phyloP scores from a whole-genome alignment of 768 basidiomycete species.

The Suillus occidentalis region DNA sequence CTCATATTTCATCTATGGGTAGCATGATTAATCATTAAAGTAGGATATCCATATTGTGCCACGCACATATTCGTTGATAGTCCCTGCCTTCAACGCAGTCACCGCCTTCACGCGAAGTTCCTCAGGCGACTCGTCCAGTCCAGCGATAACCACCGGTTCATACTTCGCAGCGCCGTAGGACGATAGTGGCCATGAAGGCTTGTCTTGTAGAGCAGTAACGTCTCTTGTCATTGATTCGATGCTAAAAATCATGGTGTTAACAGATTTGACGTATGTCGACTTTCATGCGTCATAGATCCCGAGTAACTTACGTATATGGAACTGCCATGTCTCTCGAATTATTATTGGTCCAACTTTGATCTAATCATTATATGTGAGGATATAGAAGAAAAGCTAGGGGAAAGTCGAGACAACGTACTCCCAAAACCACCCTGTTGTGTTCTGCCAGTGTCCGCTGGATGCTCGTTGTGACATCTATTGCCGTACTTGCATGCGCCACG shows the following conservation, averaged over 20 bases:
- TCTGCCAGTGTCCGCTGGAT: conserved; percentile 45
- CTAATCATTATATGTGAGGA: conserved; percentile 25
- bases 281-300: neutral
- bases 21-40: conserved; percentile 6
- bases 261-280: conserved; percentile 5
- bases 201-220: conserved; percentile 57
- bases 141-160: conserved; percentile 64
- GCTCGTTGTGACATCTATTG: conserved; percentile 63
- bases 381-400: conserved; percentile 11
- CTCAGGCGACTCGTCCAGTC: conserved; percentile 74
- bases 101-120: conserved; percentile 73
- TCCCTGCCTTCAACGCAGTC: conserved; percentile 53
- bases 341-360: conserved; percentile 41
- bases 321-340: conserved; percentile 24
- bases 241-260: conserved; percentile 37
- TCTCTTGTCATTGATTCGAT: conserved; percentile 64
- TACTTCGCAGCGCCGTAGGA: conserved; percentile 77
- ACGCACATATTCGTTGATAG: conserved; percentile 68
- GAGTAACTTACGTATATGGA: conserved; percentile 41
- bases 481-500: conserved; percentile 70
- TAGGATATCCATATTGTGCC: neutral
- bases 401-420: conserved; percentile 40
- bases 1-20: conserved; percentile 55
- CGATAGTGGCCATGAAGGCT: conserved; percentile 77
- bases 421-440: conserved; percentile 43